Evolutionary conservation across 257 asterid genomes (phyloP).

Genomic region (Prunella vulgaris): DNA sequence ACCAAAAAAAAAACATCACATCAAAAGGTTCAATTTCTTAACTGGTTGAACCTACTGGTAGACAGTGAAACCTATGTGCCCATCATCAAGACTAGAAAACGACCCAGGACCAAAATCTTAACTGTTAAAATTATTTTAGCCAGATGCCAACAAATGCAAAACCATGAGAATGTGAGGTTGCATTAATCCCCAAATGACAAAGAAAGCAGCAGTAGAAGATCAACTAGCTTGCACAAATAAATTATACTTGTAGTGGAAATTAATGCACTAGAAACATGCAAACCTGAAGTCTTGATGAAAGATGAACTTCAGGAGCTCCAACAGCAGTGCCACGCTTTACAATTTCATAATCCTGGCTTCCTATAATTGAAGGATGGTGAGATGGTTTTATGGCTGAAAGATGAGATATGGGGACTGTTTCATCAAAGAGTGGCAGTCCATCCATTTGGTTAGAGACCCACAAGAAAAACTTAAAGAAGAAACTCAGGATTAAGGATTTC

Average conservation of each 20-base stretch:
- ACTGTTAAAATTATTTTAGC: background rate
- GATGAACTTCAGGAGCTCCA: slow-evolving; percentile 90
- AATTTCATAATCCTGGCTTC: slow-evolving; percentile 71
- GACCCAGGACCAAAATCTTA: background rate
- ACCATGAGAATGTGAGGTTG: background rate
- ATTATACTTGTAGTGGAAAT: background rate
- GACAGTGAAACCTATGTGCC: background rate
- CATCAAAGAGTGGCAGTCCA: slow-evolving; percentile 45
- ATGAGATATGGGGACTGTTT: slow-evolving; percentile 56
- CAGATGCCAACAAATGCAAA: background rate
- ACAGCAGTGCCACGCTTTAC: slow-evolving; percentile 74
- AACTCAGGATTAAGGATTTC: slow-evolving; percentile 70
- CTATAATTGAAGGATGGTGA: slow-evolving; percentile 54
- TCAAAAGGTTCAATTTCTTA: background rate
- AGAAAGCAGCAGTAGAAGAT: background rate
- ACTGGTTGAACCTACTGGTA: too few species aligned
- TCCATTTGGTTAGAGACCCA: slow-evolving; percentile 84
- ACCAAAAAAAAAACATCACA: background rate
- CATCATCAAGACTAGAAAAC: background rate
- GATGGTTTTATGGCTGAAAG: slow-evolving; percentile 67
- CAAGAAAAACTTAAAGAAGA: slow-evolving; percentile 87
- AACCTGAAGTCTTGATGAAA: slow-evolving; percentile 87
- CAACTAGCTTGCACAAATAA: background rate
- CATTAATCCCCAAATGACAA: background rate
- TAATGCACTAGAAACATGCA: slow-evolving; percentile 13